phyloP scores from a whole-genome alignment of 2,329 filamentous ascomycete genomes.

The Colletotrichum lentis region DNA sequence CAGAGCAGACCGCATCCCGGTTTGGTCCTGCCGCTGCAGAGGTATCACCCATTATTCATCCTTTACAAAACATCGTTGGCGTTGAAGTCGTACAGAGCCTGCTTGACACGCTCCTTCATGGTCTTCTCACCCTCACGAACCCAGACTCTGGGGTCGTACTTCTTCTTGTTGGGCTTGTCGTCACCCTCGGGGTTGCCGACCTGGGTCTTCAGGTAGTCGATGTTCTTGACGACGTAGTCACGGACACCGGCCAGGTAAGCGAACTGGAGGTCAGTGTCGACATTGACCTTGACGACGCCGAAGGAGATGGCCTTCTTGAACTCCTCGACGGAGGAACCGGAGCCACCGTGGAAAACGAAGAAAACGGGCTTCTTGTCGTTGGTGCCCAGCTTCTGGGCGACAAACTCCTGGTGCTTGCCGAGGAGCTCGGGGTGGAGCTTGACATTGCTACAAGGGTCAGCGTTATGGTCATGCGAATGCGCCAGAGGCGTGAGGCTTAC shows the following conservation, averaged over 20 bases:
- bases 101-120: constrained; percentile 82
- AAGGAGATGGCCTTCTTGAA: constrained; percentile 87
- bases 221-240: constrained; percentile 93
- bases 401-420: constrained; percentile 92
- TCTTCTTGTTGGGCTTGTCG: constrained; percentile 99
- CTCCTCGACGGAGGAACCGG: constrained; percentile 89
- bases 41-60: constrained; percentile 37
- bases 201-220: constrained; percentile 84
- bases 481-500: constrained; percentile 5
- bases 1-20: constrained; percentile 27
- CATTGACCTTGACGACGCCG: constrained; percentile 99
- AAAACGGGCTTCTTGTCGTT: constrained; percentile 91
- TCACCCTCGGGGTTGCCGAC: constrained; percentile 95
- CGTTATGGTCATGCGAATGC: constrained; percentile 4
- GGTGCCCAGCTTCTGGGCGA: constrained; percentile 79
- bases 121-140: constrained; percentile 97
- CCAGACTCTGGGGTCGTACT: constrained; percentile 87
- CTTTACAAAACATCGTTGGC: constrained; percentile 77
- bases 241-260: constrained; percentile 93
- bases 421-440: constrained; percentile 96
- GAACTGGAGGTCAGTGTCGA: constrained; percentile 97
- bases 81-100: constrained; percentile 93
- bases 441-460: constrained; percentile 68
- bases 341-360: constrained; percentile 99
- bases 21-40: constrained; percentile 26